A percentile compares a stretch with the other conserved stretches of the same genome.
phyloP scores from a whole-genome alignment of 2,329 filamentous ascomycete species.

The Acrocalymma vagum region DNA sequence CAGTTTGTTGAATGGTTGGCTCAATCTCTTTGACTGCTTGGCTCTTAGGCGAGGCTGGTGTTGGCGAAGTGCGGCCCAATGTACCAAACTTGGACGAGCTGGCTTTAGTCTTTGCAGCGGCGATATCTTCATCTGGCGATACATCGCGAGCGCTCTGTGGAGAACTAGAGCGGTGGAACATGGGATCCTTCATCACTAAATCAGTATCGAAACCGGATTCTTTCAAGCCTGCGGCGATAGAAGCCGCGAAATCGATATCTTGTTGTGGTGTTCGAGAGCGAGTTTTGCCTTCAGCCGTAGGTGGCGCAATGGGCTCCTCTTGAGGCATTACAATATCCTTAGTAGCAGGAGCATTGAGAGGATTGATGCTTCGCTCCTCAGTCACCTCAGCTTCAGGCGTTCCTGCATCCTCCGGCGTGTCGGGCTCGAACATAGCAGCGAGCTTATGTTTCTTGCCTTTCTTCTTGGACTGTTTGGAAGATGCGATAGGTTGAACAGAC shows the following conservation, averaged over 20 bases:
- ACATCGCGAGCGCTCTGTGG: constrained; percentile 33
- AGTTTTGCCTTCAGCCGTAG: constrained; percentile 13
- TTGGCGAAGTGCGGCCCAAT: constrained; percentile 38
- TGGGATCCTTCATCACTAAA: constrained; percentile 54
- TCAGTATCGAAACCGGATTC: constrained; percentile 57
- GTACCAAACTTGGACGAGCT: constrained; percentile 40
- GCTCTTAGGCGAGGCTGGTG: constrained; percentile 34
- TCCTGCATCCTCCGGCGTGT: constrained; percentile 17
- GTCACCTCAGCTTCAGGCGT: constrained; percentile 13
- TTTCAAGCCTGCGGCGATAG: constrained; percentile 55
- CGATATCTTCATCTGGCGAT: constrained; percentile 42
- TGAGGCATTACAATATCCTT: no score
- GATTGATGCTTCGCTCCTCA: no score
- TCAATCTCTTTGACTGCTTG: constrained; percentile 22
- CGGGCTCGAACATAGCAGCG: constrained; percentile 40
- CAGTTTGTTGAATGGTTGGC: constrained; percentile 39
- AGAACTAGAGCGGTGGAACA: constrained; percentile 42
- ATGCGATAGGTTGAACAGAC: constrained; percentile 15
- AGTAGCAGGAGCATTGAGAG: neutral
- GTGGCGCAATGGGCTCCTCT: constrained; percentile 1
- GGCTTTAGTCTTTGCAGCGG: constrained; percentile 36
- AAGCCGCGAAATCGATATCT: constrained; percentile 58
- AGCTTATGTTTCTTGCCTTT: constrained; percentile 48
- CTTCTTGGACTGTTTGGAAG: constrained; percentile 43
- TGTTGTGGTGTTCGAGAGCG: constrained; percentile 31